Percentiles rank a stretch among this genome's conserved stretches.
These are phyloP conservation scores for Thermothelomyces thermophilus DNA, from an alignment of 2,329 filamentous ascomycete species.

Conservation along the genomic window DNA sequence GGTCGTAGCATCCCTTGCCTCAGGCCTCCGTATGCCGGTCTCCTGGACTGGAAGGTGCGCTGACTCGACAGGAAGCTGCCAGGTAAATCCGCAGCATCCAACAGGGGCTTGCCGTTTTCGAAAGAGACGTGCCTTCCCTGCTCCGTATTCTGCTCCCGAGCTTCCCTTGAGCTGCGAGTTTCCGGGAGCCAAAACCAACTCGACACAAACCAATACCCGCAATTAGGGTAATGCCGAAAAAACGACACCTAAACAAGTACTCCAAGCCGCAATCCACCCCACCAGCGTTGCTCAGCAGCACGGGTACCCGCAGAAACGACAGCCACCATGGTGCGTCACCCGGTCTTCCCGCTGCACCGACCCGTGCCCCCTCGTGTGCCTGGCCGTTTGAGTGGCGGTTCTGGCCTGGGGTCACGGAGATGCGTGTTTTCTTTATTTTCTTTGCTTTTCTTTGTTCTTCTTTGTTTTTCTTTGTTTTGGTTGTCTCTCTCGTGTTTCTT, in stretches of 20 bases:
- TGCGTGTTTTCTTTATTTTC: not conserved
- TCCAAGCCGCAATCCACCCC: conserved; percentile 54
- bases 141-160: not conserved
- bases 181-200: not conserved
- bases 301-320: conserved; percentile 17
- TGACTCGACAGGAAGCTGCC: not conserved
- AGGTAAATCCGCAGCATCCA: too few species aligned
- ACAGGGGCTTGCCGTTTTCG: not conserved
- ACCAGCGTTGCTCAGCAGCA: conserved; percentile 42
- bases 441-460: too few species aligned
- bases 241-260: conserved; percentile 48
- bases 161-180: not conserved
- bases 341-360: conserved; percentile 5
- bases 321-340: conserved; percentile 18
- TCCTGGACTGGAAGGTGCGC: not conserved
- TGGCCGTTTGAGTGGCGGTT: not conserved
- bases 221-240: conserved; percentile 51
- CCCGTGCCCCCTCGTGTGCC: conserved; percentile 1
- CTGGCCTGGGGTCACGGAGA: not conserved
- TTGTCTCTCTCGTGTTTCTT: too few species aligned
- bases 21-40: not conserved
- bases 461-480: too few species aligned
- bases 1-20: conserved; percentile 4
- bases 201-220: not conserved
- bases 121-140: too few species aligned